Base-by-base conservation (phyloP, 345 rosid genomes). In the Eucalyptus cloeziana region DNA sequence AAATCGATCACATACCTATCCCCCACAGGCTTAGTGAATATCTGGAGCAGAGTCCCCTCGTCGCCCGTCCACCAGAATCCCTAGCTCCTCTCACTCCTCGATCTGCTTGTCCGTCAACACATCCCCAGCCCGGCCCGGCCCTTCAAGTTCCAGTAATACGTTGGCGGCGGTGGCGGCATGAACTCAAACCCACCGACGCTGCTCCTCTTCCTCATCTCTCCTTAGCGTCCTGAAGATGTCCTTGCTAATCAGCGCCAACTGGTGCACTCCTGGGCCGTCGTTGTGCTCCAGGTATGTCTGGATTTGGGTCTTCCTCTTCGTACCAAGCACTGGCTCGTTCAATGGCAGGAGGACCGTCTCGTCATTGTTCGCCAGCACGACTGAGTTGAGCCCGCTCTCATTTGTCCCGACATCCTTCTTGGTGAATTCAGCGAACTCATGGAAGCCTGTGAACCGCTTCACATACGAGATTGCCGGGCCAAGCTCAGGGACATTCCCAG, bases 31-130 rank as follows among this genome's bases (percentile, higher is more conserved):
- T 95, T 96, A 33, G 99, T 96, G 91, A 97, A 97, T 89, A 97
- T 97, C 91, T 97, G 99, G 62, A 97, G 97, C 92, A 97, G 91
- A 17, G 98, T 96, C 11, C 99, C 99, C 90, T 96, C 96, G 93
- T 97, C 96, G 92, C 96, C 99, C 91, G 58, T 97, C 99, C 7
- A 96, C 98, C 94, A 96, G 92, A 89, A 95, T 94, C 91, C 99
- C 99, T 91, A 96, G 86, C 88, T 96, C 97, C 89, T 96, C 97
- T 85, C 98, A 96, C 89, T 96, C 94, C 88, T 94, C 92, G 40
- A 97, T 96, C 96, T 96, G 94, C 62, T 96, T 96, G 1, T 96
- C 97, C 4, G 91, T 94, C 91, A 97, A 91, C 58, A 95, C 95
- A 87, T 96, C 99, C 5, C 96, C 96, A 0, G 92, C 97, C 15